These are phyloP conservation scores for Eimeria tenella DNA, from an alignment of 169 alveolate genomes.

Conservation along the genomic window DNA sequence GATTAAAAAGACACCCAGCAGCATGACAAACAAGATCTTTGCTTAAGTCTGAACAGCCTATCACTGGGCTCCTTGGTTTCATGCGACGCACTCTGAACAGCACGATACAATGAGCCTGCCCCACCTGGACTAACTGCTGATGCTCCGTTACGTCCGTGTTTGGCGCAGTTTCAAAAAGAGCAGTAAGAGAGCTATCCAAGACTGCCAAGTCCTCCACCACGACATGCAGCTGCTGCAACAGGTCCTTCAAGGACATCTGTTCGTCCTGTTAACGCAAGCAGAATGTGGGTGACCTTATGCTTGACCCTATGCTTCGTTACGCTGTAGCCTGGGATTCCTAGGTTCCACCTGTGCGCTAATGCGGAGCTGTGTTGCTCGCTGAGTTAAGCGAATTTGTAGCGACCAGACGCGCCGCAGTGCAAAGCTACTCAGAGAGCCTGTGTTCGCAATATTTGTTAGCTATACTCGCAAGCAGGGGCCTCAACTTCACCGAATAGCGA, in stretches of 20 bases:
- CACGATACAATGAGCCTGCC: neutral
- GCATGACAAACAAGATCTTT: too few relatives aligned
- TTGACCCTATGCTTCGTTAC: too few relatives aligned
- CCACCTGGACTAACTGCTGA: slow-evolving; percentile 76
- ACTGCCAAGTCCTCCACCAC: slow-evolving; percentile 56
- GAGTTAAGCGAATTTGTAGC: neutral
- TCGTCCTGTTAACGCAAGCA: slow-evolving; percentile 49
- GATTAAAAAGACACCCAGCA: neutral
- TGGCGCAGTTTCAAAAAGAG: slow-evolving; percentile 73
- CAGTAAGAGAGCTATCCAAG: slow-evolving; percentile 48
- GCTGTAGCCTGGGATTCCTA: too few relatives aligned
- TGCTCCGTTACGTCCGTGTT: slow-evolving; percentile 73
- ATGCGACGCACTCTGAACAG: too few relatives aligned
- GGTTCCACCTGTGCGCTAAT: too few relatives aligned
- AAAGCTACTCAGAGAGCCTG: neutral
- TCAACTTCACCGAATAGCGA: neutral
- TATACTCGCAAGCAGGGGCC: neutral
- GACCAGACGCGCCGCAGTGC: neutral
- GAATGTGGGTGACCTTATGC: neutral
- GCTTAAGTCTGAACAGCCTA: too few relatives aligned
- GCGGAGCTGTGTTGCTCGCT: neutral
- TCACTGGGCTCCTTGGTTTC: too few relatives aligned
- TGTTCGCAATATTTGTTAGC: too few relatives aligned
- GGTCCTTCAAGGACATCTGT: slow-evolving; percentile 56
- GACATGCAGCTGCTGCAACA: slow-evolving; percentile 73